These are phyloP conservation scores for Mycena chlorophos DNA, from an alignment of 768 basidiomycete species.

Conservation along the genomic window DNA sequence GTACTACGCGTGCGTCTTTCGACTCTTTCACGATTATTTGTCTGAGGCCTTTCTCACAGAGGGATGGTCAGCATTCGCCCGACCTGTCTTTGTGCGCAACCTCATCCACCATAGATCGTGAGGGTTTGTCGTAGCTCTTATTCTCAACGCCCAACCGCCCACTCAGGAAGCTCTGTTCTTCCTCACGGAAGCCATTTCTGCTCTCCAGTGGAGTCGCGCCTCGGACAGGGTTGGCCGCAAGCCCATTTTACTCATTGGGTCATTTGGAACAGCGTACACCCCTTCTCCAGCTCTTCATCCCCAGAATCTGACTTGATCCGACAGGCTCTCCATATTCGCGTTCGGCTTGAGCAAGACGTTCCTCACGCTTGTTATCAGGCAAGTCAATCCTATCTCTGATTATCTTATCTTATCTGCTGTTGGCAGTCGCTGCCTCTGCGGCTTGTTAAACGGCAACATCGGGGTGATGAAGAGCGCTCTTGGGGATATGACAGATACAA, in stretches of 20 bases:
- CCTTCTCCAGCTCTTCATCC: too few species aligned
- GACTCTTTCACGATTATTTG: not conserved
- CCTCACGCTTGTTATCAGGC: slow-evolving; percentile 56
- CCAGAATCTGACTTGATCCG: too few species aligned
- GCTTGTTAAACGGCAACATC: slow-evolving; percentile 67
- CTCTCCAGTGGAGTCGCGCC: slow-evolving; percentile 63
- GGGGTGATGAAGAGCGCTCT: slow-evolving; percentile 76
- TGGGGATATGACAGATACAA: slow-evolving; percentile 63
- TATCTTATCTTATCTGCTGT: not conserved
- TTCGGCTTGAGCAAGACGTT: slow-evolving; percentile 67
- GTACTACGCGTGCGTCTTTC: slow-evolving; percentile 62
- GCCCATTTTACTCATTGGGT: slow-evolving; percentile 55
- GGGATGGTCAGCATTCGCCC: not conserved
- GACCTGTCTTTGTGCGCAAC: too few species aligned
- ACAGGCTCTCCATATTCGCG: slow-evolving; percentile 53
- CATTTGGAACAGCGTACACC: slow-evolving; percentile 53
- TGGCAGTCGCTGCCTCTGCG: slow-evolving; percentile 65
- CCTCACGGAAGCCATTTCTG: slow-evolving; percentile 53
- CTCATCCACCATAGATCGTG: not conserved
- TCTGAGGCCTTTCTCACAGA: too few species aligned
- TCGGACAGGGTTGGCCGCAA: slow-evolving; percentile 64
- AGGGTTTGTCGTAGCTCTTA: not conserved
- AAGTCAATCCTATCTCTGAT: slow-evolving; percentile 7
- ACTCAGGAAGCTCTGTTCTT: slow-evolving; percentile 40
- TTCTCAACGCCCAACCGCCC: not conserved